A percentile compares a stretch with the other conserved stretches of the same genome.
These are phyloP conservation scores for Hymenotorrendiella dingleyae DNA, from an alignment of 2,329 filamentous ascomycete species.

Conservation along the genomic window DNA sequence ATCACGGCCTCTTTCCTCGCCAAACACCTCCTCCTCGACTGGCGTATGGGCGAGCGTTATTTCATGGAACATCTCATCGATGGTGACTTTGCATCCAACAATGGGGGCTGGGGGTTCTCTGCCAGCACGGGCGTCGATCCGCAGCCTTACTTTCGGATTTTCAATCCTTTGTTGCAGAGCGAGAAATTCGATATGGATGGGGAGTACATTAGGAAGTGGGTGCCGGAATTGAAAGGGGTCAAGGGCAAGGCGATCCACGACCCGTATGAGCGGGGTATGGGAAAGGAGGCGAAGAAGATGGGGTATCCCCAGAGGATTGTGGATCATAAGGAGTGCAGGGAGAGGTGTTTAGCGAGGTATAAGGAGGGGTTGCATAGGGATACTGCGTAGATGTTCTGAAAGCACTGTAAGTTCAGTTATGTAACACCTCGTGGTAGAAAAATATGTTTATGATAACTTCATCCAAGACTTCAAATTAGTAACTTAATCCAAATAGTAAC, in stretches of 20 bases:
- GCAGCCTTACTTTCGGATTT: slow-evolving; percentile 86
- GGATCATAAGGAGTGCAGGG: slow-evolving; percentile 63
- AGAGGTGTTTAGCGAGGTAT: slow-evolving; percentile 63
- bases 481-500: no score
- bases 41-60: slow-evolving; percentile 73
- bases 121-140: slow-evolving; percentile 72
- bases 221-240: slow-evolving; percentile 64
- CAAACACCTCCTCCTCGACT: slow-evolving; percentile 77
- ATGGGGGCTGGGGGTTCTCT: slow-evolving; percentile 37
- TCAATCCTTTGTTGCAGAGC: slow-evolving; percentile 79
- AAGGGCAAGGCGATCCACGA: slow-evolving; percentile 70
- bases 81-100: slow-evolving; percentile 31
- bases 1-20: slow-evolving; percentile 73
- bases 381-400: neutral
- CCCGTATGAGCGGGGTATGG: slow-evolving; percentile 64
- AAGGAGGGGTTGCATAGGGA: slow-evolving; percentile 45
- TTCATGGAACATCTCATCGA: slow-evolving; percentile 66
- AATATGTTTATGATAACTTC: no score
- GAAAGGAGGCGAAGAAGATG: slow-evolving; percentile 50
- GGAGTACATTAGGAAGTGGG: slow-evolving; percentile 76
- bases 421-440: no score
- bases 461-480: no score
- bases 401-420: no score
- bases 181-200: slow-evolving; percentile 79
- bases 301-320: slow-evolving; percentile 74